phyloP scores from a whole-genome alignment of 2,329 filamentous ascomycete genomes.

The Colletotrichum limetticola region DNA sequence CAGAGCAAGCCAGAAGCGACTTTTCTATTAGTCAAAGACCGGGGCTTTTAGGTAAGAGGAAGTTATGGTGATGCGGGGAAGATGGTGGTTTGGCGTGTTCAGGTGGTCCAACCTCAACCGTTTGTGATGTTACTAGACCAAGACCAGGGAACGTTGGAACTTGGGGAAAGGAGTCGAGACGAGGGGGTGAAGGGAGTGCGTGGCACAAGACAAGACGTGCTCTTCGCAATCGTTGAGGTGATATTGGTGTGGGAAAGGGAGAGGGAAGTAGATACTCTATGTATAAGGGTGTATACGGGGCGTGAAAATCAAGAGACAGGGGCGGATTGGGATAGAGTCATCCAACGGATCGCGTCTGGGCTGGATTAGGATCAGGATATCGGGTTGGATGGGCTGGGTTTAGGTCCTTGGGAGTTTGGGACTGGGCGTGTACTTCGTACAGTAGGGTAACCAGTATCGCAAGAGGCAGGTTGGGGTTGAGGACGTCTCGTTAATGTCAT shows the following conservation, averaged over 20 bases:
- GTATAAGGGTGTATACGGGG: background rate
- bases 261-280: background rate
- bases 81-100: conserved; percentile 37
- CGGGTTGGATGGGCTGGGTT: background rate
- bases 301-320: conserved; percentile 11
- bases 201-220: conserved; percentile 34
- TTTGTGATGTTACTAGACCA: conserved; percentile 38
- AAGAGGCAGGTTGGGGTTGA: conserved; percentile 9
- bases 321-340: conserved; percentile 6
- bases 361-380: background rate
- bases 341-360: conserved; percentile 18
- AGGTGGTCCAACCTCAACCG: conserved; percentile 34
- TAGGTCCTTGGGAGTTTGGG: background rate
- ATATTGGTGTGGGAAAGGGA: conserved; percentile 14
- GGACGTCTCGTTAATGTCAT: conserved; percentile 14
- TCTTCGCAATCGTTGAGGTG: conserved; percentile 36
- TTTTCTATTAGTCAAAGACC: conserved; percentile 60
- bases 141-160: conserved; percentile 26
- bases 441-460: background rate
- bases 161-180: conserved; percentile 3
- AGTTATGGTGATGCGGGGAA: conserved; percentile 55
- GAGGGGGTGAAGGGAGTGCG: conserved; percentile 39
- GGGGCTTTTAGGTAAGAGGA: conserved; percentile 58
- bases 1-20: conserved; percentile 29
- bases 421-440: conserved; percentile 1